These are phyloP conservation scores for Roridomyces roridus DNA, from an alignment of 768 basidiomycete species.

Conservation along the genomic window DNA sequence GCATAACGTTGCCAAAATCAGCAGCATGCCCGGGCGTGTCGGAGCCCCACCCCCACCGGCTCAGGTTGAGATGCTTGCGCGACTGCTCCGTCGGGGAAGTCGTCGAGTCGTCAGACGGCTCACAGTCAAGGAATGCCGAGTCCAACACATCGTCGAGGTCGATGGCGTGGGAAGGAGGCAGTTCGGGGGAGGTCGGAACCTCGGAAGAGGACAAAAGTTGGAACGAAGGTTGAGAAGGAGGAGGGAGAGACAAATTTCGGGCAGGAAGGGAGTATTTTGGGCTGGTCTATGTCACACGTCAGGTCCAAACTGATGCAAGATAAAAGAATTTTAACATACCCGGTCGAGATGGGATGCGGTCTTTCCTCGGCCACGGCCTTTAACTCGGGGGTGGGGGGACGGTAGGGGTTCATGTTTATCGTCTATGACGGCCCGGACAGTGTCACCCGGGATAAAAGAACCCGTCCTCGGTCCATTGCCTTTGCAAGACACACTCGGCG, in stretches of 20 bases:
- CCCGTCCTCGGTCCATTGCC: constrained; percentile 45
- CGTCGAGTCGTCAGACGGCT: constrained; percentile 44
- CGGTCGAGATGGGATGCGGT: constrained; percentile 32
- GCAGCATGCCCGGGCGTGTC: constrained; percentile 41
- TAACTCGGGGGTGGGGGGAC: constrained; percentile 51
- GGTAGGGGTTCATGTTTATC: constrained; percentile 50
- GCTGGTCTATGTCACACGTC: constrained; percentile 29
- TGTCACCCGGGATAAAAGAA: constrained; percentile 44
- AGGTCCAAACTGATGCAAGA: not conserved
- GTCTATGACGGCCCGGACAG: constrained; percentile 52
- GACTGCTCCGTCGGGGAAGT: constrained; percentile 36
- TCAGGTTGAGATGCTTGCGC: constrained; percentile 53
- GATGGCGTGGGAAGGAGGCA: constrained; percentile 55
- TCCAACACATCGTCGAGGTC: constrained; percentile 81
- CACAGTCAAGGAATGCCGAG: constrained; percentile 70
- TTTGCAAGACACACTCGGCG: constrained; percentile 31
- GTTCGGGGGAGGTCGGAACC: constrained; percentile 40
- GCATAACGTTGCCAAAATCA: constrained; percentile 57
- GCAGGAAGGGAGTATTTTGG: constrained; percentile 36
- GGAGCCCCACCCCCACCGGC: constrained; percentile 65
- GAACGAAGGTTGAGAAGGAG: constrained; percentile 34
- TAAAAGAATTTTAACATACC: constrained; percentile 30
- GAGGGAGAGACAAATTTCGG: constrained; percentile 34
- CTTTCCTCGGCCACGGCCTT: constrained; percentile 20
- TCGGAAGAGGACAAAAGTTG: constrained; percentile 45